phyloP scores from a whole-genome alignment of 108 stramenopile species.

The Hondaea fermentalgiana region DNA sequence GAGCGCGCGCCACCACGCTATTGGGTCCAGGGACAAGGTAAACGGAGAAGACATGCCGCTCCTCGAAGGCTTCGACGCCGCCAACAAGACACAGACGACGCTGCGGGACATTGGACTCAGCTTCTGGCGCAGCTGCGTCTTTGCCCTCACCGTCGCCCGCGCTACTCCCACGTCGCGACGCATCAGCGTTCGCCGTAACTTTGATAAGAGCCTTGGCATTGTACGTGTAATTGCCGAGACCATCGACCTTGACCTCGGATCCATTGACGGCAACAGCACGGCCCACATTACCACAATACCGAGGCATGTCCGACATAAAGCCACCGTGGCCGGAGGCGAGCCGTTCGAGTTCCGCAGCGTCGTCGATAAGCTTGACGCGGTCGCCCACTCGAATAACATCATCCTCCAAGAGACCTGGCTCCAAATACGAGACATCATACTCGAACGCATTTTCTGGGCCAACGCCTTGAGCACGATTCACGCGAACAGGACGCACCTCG shows the following conservation, averaged over 20 bases:
- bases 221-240: not conserved
- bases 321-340: not conserved
- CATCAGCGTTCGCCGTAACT: not conserved
- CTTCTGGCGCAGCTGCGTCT: not conserved
- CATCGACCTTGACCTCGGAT: not conserved
- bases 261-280: not conserved
- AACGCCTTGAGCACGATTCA: not conserved
- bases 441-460: not conserved
- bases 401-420: not conserved
- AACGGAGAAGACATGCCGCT: constrained; percentile 1
- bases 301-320: not conserved
- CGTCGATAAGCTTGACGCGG: not conserved
- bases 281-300: not conserved
- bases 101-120: not conserved
- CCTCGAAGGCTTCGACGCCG: not conserved
- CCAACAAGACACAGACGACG: not conserved
- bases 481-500: not conserved
- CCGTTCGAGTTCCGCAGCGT: not conserved
- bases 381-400: not conserved
- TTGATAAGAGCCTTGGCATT: not conserved
- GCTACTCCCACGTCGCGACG: not conserved
- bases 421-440: not conserved
- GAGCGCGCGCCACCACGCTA: not conserved
- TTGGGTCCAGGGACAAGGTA: not conserved
- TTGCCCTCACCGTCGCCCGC: not conserved